Conservation (phyloP, 108 stramenopile species). For the Asterionellopsis glacialis region DNA sequence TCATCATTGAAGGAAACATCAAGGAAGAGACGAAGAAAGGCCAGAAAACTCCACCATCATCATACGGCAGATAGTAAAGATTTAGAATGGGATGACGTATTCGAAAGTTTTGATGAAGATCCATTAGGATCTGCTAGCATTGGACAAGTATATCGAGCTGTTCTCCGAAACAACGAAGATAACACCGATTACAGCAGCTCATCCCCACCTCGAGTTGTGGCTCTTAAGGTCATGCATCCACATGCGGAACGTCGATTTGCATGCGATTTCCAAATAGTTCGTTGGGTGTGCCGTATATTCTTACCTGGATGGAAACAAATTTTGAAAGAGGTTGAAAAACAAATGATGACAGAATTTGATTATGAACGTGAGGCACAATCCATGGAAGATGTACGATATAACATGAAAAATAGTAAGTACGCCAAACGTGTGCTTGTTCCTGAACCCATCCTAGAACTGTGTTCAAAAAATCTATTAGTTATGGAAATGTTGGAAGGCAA, state of each 20-base stretch:
- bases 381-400: constrained; percentile 34
- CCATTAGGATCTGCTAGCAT: not conserved
- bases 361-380: constrained; percentile 52
- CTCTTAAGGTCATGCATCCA: constrained; percentile 72
- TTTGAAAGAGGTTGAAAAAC: constrained; percentile 52
- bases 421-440: constrained; percentile 42
- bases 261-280: constrained; percentile 65
- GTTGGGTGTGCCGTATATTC: constrained; percentile 54
- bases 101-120: constrained; percentile 43
- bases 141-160: constrained; percentile 3
- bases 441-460: constrained; percentile 37
- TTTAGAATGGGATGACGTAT: constrained; percentile 54
- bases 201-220: constrained; percentile 28
- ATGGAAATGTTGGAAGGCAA: constrained; percentile 65
- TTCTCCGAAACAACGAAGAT: constrained; percentile 1
- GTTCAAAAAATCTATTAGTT: constrained; percentile 56
- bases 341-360: constrained; percentile 74
- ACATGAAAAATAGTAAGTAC: constrained; percentile 37
- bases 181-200: too few species aligned
- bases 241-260: constrained; percentile 53
- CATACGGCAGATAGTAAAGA: constrained; percentile 20
- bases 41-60: too few species aligned
- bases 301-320: constrained; percentile 69
- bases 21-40: too few species aligned
- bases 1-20: constrained; percentile 19